Evolutionary conservation across 2,329 filamentous ascomycete genomes (phyloP).

Genomic region (Penicillium thymicola): DNA sequence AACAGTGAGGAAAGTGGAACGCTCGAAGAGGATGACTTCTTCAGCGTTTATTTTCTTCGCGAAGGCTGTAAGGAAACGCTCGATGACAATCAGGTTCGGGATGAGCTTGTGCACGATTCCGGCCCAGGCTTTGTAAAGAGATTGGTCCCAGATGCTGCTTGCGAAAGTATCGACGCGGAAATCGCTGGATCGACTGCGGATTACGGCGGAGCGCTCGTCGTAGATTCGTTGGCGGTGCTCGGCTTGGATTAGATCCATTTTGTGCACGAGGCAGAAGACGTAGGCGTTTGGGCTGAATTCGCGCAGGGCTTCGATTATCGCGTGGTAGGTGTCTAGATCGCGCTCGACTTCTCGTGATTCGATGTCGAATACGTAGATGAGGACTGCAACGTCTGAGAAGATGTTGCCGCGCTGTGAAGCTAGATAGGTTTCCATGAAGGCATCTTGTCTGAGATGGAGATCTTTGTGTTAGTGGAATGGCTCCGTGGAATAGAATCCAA

Average conservation of each 20-base stretch:
- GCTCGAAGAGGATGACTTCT: slow-evolving; percentile 90
- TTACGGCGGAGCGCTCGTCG: slow-evolving; percentile 73
- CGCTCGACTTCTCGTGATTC: slow-evolving; percentile 92
- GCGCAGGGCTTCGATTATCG: slow-evolving; percentile 81
- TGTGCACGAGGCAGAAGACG: slow-evolving; percentile 95
- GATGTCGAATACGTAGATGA: slow-evolving; percentile 99
- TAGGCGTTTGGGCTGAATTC: slow-evolving; percentile 79
- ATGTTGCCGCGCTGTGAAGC: slow-evolving; percentile 93
- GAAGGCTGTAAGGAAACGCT: slow-evolving; percentile 76
- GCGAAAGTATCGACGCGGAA: slow-evolving; percentile 84
- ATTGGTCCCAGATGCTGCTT: slow-evolving; percentile 98
- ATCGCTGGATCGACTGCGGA: slow-evolving; percentile 68
- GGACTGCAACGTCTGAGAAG: slow-evolving; percentile 91
- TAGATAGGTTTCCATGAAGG: slow-evolving; percentile 98
- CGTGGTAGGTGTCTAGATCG: slow-evolving; percentile 87
- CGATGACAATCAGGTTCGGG: slow-evolving; percentile 86
- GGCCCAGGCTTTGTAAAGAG: slow-evolving; percentile 96
- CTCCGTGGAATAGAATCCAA: neutral
- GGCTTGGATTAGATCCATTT: slow-evolving; percentile 92
- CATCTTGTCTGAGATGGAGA: slow-evolving; percentile 68
- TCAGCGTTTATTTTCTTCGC: slow-evolving; percentile 86
- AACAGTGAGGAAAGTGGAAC: slow-evolving; percentile 94
- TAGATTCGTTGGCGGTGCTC: slow-evolving; percentile 77
- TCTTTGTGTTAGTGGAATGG: neutral
- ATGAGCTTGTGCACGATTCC: slow-evolving; percentile 97